Evolutionary conservation across 495 filamentous ascomycete genomes (phyloP), one percentile per base, ranked within the genome.

Genomic region (Penicillium pancosmium): DNA sequence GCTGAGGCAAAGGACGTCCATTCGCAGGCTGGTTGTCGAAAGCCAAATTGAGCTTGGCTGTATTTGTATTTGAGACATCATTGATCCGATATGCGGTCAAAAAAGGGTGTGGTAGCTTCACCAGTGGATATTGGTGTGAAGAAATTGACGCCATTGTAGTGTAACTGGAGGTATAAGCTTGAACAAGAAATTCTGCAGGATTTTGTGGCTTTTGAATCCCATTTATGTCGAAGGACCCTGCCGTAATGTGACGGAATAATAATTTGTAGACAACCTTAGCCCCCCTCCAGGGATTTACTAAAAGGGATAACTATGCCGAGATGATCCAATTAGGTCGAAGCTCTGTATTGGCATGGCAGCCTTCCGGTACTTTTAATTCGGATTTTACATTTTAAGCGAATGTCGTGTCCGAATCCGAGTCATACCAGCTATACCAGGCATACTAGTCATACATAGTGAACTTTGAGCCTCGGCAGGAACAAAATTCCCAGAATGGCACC

Each of bases 61-160:
- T 68, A 27, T 56, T 62, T 31, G 61, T 63, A 19, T 67, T 59
- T 19, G 61, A 54, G 13, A 66, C 52, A n/a, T 61, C 44, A 21
- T 68, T 59, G 59, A 78, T 72, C 31, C 59, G 65, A 52, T 70
- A 72, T 56, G 67, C 25, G 13, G 67, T 69, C 19, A 72, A 56
- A 38, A 66, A 72, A 34, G 69, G 69, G 19, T 72, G 69, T 18
- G 69, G 69, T 44, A 72, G 65, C 52, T 72, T 72, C 9, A 72
- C 68, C 18, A 55, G 43, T 11, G 69, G 67, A 31, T 70, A 72
- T 46, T 61, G 50, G 25, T 59, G 64, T 13, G 53, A 40, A 52
- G 27, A 25, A 25, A 35, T 56, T 8, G 64, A 59, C 12, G 46
- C 44, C 69, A 72, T 48, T 10, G 23, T 23, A 11, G 46, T 48